Evolutionary conservation across 2,329 filamentous ascomycete species (phyloP).

Genomic region (Penicillium sp.): DNA sequence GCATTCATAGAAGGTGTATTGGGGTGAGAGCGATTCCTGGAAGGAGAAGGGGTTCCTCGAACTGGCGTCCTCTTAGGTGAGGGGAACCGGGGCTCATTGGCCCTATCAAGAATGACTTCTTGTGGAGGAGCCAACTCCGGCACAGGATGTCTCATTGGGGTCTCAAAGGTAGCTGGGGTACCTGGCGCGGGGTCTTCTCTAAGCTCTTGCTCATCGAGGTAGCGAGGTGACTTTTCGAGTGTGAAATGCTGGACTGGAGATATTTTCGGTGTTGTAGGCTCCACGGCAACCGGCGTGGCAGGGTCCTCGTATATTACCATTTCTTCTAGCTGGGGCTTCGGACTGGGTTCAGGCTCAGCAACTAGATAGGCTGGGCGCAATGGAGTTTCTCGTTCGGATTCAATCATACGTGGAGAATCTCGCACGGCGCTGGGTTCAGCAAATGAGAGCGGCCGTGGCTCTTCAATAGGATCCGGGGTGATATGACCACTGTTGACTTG

Average conservation of each 20-base stretch:
- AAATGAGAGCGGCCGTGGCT: constrained; percentile 15
- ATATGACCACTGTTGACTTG: constrained; percentile 7
- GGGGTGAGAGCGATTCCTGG: constrained; percentile 19
- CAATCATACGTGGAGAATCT: constrained; percentile 10
- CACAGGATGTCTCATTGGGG: constrained; percentile 15
- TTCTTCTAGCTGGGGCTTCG: constrained; percentile 23
- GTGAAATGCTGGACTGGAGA: constrained; percentile 15
- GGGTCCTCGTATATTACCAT: constrained; percentile 36
- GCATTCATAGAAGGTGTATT: constrained; percentile 16
- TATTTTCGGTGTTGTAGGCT: constrained; percentile 10
- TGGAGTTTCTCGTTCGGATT: constrained; percentile 11
- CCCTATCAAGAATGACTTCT: constrained; percentile 12
- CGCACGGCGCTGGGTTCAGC: constrained; percentile 10
- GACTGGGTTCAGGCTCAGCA: constrained; percentile 12
- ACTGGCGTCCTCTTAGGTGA: constrained; percentile 28
- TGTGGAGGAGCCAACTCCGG: constrained; percentile 19
- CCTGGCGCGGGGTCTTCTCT: neutral
- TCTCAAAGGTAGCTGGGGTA: constrained; percentile 11
- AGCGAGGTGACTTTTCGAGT: constrained; percentile 18
- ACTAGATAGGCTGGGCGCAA: constrained; percentile 11
- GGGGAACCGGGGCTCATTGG: constrained; percentile 20
- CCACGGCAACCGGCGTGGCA: constrained; percentile 22
- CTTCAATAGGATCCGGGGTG: constrained; percentile 18
- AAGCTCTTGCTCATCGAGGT: neutral
- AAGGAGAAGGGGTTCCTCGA: constrained; percentile 27